These are phyloP conservation scores for Neohortaea acidophila DNA, from an alignment of 495 filamentous ascomycete species.

Conservation along the genomic window DNA sequence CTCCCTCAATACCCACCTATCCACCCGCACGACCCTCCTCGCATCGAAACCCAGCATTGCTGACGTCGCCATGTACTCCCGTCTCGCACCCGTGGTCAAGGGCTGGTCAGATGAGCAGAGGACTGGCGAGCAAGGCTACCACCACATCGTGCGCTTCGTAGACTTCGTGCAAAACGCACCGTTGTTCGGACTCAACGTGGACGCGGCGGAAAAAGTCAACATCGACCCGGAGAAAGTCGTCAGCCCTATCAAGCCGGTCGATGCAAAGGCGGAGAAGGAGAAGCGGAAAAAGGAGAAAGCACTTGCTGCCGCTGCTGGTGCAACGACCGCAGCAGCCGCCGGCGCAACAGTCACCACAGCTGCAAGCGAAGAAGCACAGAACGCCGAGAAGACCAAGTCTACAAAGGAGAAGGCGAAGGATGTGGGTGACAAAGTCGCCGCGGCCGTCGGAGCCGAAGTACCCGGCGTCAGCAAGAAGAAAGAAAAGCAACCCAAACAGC, in stretches of 20 bases:
- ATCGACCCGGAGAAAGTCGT: slow-evolving; percentile 67
- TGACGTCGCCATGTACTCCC: slow-evolving; percentile 72
- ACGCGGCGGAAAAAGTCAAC: slow-evolving; percentile 59
- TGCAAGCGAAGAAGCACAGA: slow-evolving; percentile 8
- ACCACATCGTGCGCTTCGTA: slow-evolving; percentile 79
- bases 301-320: slow-evolving; percentile 12
- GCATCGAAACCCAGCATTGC: slow-evolving; percentile 83
- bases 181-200: slow-evolving; percentile 55
- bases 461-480: slow-evolving; percentile 44
- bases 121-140: slow-evolving; percentile 77
- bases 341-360: slow-evolving; percentile 8
- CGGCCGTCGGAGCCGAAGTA: slow-evolving; percentile 19
- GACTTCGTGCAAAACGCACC: slow-evolving; percentile 90
- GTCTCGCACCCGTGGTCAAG: slow-evolving; percentile 61
- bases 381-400: slow-evolving; percentile 11
- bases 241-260: slow-evolving; percentile 38
- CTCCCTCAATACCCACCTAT: slow-evolving; percentile 70
- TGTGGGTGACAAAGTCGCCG: slow-evolving; percentile 19
- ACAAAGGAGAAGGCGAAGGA: slow-evolving; percentile 27
- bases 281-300: slow-evolving; percentile 33
- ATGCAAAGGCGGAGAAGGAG: slow-evolving; percentile 42
- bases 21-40: slow-evolving; percentile 74
- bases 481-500: slow-evolving; percentile 49
- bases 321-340: slow-evolving; percentile 15
- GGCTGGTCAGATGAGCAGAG: slow-evolving; percentile 74